Conservation (phyloP, 371 early-diverging fungal species). For the Mycotypha africana region DNA sequence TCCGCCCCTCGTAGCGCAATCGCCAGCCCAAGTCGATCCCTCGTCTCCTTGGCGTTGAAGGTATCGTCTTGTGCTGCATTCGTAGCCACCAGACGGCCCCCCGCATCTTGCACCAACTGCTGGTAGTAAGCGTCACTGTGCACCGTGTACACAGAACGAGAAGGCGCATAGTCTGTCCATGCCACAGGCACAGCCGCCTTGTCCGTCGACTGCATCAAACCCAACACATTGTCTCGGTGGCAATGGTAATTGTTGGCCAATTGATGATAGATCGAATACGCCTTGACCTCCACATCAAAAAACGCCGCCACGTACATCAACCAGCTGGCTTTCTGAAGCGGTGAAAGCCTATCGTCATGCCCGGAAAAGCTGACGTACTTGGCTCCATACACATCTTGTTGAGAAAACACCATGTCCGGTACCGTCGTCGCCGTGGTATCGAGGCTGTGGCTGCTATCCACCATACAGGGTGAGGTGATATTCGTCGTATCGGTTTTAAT, state of each 20-base stretch:
- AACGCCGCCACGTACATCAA: conserved; percentile 19
- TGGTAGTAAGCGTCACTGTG: conserved; percentile 7
- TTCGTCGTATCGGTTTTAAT: conserved; percentile 1
- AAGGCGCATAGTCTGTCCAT: conserved; percentile 10
- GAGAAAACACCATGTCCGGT: conserved; percentile 5
- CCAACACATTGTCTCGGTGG: conserved; percentile 11
- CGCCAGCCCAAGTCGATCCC: not conserved
- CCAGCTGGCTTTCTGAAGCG: conserved; percentile 23
- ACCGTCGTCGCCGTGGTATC: not conserved
- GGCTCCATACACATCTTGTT: not conserved
- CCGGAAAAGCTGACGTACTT: conserved; percentile 10
- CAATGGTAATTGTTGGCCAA: conserved; percentile 14
- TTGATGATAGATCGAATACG: conserved; percentile 3
- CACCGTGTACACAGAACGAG: not conserved
- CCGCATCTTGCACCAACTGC: conserved; percentile 17
- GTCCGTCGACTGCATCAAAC: not conserved
- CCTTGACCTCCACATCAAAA: conserved; percentile 12
- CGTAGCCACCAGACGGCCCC: not conserved
- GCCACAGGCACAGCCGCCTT: conserved; percentile 2
- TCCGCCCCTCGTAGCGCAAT: conserved; percentile 1
- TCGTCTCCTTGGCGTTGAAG: not conserved
- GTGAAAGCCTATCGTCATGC: conserved; percentile 7
- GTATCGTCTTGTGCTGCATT: conserved; percentile 1
- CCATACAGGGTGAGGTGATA: conserved; percentile 15
- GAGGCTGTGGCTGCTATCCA: no score